Evolutionary conservation across 2,329 filamentous ascomycete genomes (phyloP).

Genomic region (Bipolaris victoriae): DNA sequence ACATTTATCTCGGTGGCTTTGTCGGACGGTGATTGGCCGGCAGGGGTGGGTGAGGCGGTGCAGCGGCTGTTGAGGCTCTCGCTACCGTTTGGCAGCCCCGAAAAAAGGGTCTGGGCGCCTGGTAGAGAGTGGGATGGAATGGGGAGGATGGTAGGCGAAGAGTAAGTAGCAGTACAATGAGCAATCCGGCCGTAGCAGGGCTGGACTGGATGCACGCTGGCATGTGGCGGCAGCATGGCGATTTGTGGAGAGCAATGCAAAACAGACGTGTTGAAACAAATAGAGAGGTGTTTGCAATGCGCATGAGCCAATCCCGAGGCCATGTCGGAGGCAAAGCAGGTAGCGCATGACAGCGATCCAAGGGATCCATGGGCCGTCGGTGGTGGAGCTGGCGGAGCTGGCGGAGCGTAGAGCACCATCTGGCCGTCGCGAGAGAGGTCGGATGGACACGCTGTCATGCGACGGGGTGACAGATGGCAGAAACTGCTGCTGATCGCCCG

Average conservation of each 20-base stretch:
- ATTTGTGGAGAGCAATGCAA: slow-evolving; percentile 11
- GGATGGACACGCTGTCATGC: background rate
- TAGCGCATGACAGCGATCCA: background rate
- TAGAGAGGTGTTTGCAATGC: background rate
- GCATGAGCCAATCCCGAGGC: background rate
- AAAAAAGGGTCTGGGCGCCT: too few species aligned
- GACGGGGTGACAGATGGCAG: background rate
- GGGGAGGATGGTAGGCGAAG: too few species aligned
- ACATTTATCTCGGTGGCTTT: slow-evolving; percentile 1
- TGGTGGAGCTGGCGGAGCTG: background rate
- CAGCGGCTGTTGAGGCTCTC: slow-evolving; percentile 34
- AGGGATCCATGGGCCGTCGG: too few species aligned
- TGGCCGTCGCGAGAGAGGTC: background rate
- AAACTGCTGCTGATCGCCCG: slow-evolving; percentile 22
- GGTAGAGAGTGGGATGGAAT: too few species aligned
- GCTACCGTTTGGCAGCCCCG: background rate
- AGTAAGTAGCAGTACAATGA: too few species aligned
- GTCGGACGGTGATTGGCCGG: slow-evolving; percentile 18
- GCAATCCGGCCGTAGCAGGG: too few species aligned
- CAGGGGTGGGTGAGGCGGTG: slow-evolving; percentile 34
- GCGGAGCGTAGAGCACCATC: background rate
- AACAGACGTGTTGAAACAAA: slow-evolving; percentile 14
- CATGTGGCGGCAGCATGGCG: background rate
- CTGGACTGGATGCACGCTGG: too few species aligned
- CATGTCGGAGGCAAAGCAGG: background rate